phyloP scores from a whole-genome alignment of 2,329 filamentous ascomycete genomes.

The Botryosphaeria dothidea region DNA sequence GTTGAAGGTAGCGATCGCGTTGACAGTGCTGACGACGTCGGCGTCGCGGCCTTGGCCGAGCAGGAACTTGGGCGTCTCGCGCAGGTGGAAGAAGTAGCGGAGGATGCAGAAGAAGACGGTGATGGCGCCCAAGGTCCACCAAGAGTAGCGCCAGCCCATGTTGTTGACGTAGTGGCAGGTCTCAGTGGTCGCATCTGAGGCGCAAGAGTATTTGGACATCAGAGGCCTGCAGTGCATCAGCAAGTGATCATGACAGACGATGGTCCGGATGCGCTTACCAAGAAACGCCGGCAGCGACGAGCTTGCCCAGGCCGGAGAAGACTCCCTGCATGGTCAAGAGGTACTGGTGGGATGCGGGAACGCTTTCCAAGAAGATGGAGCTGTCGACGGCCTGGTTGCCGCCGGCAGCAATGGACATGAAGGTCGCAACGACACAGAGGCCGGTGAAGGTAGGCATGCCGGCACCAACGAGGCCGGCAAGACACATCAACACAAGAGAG shows the following conservation, averaged over 20 bases:
- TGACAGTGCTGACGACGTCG: slow-evolving; percentile 49
- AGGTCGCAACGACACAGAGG: slow-evolving; percentile 10
- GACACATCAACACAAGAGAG: slow-evolving; percentile 6
- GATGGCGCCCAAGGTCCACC: slow-evolving; percentile 43
- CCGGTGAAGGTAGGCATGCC: slow-evolving; percentile 18
- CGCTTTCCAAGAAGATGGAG: slow-evolving; percentile 16
- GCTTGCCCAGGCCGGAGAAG: slow-evolving; percentile 13
- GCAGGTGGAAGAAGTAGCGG: slow-evolving; percentile 56
- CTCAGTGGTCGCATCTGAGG: slow-evolving; percentile 17
- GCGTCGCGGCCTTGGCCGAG: slow-evolving; percentile 55
- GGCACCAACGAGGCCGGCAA: slow-evolving; percentile 13
- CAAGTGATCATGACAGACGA: neutral
- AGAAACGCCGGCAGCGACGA: neutral
- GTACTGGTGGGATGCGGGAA: slow-evolving; percentile 17
- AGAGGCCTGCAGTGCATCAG: neutral
- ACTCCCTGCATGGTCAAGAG: slow-evolving; percentile 15
- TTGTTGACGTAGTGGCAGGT: slow-evolving; percentile 29
- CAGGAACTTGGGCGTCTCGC: slow-evolving; percentile 63
- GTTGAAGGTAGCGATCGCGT: slow-evolving; percentile 47
- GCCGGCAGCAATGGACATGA: slow-evolving; percentile 13
- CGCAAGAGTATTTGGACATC: slow-evolving; percentile 19
- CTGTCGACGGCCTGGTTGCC: slow-evolving; percentile 16
- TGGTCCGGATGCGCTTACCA: neutral
- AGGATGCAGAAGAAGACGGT: slow-evolving; percentile 50
- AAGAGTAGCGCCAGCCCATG: slow-evolving; percentile 47